Conservation (phyloP, 1,284 basidiomycete species). For the Cryptococcus hybrid region DNA sequence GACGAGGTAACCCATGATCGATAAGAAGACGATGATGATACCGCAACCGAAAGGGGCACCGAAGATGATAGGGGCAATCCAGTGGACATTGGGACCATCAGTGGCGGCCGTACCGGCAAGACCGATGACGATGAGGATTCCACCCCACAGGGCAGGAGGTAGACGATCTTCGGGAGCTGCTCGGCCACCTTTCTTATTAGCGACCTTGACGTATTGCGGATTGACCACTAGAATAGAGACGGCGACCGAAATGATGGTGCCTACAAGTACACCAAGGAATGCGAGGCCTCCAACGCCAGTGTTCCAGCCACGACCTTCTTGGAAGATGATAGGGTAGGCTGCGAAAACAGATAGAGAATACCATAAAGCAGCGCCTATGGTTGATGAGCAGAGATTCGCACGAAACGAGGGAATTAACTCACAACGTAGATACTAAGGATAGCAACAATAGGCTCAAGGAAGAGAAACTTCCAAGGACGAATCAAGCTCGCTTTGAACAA, state of each 20-base stretch:
- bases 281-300: slow-evolving; percentile 63
- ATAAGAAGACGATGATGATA: slow-evolving; percentile 62
- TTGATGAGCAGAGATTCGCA: neutral
- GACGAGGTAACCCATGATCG: slow-evolving; percentile 62
- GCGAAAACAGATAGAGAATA: slow-evolving; percentile 43
- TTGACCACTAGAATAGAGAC: slow-evolving; percentile 47
- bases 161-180: slow-evolving; percentile 63
- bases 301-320: slow-evolving; percentile 60
- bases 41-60: slow-evolving; percentile 65
- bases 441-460: slow-evolving; percentile 53
- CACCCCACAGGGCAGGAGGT: slow-evolving; percentile 55
- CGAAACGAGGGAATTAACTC: slow-evolving; percentile 17
- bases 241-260: slow-evolving; percentile 50
- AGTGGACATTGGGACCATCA: slow-evolving; percentile 44
- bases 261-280: slow-evolving; percentile 65
- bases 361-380: slow-evolving; percentile 58
- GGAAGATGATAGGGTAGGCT: slow-evolving; percentile 61
- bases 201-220: slow-evolving; percentile 56
- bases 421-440: slow-evolving; percentile 57
- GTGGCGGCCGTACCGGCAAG: slow-evolving; percentile 50
- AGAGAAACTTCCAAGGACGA: slow-evolving; percentile 53
- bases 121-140: slow-evolving; percentile 44
- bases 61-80: slow-evolving; percentile 60
- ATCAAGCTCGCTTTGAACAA: slow-evolving; percentile 49
- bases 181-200: slow-evolving; percentile 52